These are phyloP conservation scores for Cubamyces lactineus DNA, from an alignment of 768 basidiomycete genomes.

Conservation along the genomic window DNA sequence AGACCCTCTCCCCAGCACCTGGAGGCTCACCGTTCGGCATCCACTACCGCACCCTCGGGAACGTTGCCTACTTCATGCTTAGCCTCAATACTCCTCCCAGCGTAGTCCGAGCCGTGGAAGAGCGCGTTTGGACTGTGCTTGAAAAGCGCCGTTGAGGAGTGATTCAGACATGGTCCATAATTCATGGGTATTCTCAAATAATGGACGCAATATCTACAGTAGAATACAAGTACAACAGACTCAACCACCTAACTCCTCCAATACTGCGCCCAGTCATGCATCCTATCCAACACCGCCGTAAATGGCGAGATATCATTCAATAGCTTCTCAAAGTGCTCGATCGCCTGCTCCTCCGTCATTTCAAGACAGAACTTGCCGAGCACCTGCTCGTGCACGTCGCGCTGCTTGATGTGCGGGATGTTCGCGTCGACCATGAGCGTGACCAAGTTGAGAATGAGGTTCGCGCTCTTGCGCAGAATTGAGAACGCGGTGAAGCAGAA, in stretches of 20 bases:
- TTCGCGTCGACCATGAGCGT: slow-evolving; percentile 98
- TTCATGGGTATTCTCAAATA: background rate
- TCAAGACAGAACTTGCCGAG: slow-evolving; percentile 97
- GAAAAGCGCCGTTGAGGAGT: background rate
- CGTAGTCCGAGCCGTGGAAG: slow-evolving; percentile 62
- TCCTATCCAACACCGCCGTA: slow-evolving; percentile 89
- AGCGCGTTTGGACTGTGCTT: slow-evolving; percentile 45
- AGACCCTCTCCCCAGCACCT: slow-evolving; percentile 45
- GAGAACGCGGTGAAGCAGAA: slow-evolving; percentile 98
- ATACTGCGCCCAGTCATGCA: slow-evolving; percentile 90
- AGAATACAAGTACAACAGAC: background rate
- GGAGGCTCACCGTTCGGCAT: slow-evolving; percentile 66
- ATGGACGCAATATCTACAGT: background rate
- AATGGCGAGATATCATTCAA: slow-evolving; percentile 95
- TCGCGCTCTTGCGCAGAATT: slow-evolving; percentile 94
- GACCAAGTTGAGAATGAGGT: slow-evolving; percentile 94
- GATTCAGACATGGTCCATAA: background rate
- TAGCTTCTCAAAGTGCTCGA: slow-evolving; percentile 93
- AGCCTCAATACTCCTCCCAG: slow-evolving; percentile 71
- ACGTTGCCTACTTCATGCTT: slow-evolving; percentile 92
- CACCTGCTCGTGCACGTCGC: slow-evolving; percentile 85
- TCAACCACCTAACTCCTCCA: slow-evolving; percentile 64
- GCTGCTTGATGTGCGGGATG: slow-evolving; percentile 95
- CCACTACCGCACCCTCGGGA: slow-evolving; percentile 87
- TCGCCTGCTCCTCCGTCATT: slow-evolving; percentile 94